Evolutionary conservation across 2,329 filamentous ascomycete species (phyloP).

Genomic region (Xylaria hypoxylon): DNA sequence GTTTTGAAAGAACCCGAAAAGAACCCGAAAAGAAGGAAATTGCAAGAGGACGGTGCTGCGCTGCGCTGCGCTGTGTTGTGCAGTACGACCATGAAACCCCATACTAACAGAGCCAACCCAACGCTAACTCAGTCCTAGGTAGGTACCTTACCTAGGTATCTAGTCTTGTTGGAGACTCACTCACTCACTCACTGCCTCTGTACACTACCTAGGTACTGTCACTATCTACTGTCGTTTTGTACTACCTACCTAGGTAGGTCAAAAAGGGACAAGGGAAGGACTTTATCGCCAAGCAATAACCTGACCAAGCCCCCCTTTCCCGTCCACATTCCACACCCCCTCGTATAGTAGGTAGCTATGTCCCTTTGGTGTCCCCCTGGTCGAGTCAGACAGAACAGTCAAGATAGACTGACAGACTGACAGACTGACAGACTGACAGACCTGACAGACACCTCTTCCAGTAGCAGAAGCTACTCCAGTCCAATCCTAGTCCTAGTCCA

Average conservation of each 20-base stretch:
- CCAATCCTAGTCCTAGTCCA: not conserved
- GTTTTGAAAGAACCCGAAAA: too few species aligned
- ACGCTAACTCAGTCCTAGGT: not conserved
- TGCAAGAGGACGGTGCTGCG: too few species aligned
- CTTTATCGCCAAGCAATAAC: slow-evolving; percentile 37
- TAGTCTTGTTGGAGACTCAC: not conserved
- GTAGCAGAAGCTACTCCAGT: not conserved
- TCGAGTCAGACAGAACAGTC: slow-evolving; percentile 26
- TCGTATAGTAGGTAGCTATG: slow-evolving; percentile 23
- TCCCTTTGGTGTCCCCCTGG: slow-evolving; percentile 33
- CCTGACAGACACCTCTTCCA: not conserved
- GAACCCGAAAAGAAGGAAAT: too few species aligned
- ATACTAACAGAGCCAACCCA: not conserved
- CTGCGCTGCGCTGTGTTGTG: too few species aligned
- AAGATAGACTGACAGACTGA: slow-evolving; percentile 7
- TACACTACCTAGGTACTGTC: too few species aligned
- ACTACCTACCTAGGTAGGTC: slow-evolving; percentile 4
- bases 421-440: not conserved
- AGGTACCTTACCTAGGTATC: too few species aligned
- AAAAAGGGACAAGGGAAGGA: slow-evolving; percentile 36
- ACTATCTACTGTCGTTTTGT: too few species aligned
- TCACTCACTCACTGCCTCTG: too few species aligned
- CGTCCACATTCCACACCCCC: slow-evolving; percentile 26
- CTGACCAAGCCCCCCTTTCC: slow-evolving; percentile 34
- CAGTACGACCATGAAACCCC: too few species aligned